A percentile compares a stretch with the other conserved stretches of the same genome.
Evolutionary conservation across 805 yeast species (phyloP).

Genomic region (Kodamaea nitidulidarum): DNA sequence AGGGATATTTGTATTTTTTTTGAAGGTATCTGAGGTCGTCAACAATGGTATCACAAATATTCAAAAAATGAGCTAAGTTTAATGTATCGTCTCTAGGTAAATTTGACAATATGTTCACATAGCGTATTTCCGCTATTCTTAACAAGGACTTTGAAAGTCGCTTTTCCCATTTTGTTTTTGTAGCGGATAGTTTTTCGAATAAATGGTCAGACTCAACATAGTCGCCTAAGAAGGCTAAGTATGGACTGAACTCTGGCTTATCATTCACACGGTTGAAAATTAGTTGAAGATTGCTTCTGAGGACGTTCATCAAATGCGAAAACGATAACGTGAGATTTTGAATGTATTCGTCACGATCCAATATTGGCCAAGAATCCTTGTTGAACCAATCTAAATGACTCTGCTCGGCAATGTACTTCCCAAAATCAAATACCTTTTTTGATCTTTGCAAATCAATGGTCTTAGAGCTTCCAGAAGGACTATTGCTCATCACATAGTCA

Average conservation of each 20-base stretch:
- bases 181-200: conserved; percentile 30
- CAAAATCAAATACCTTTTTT: conserved; percentile 23
- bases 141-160: conserved; percentile 32
- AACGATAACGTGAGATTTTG: conserved; percentile 43
- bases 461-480: conserved; percentile 20
- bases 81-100: conserved; percentile 60
- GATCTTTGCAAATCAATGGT: conserved; percentile 26
- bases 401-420: conserved; percentile 30
- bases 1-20: conserved; percentile 55
- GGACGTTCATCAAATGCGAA: conserved; percentile 41
- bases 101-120: conserved; percentile 35
- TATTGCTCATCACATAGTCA: conserved; percentile 17
- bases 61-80: conserved; percentile 51
- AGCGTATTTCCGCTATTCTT: conserved; percentile 34
- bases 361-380: conserved; percentile 28
- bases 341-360: conserved; percentile 51
- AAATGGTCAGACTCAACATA: conserved; percentile 47
- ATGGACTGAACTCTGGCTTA: conserved; percentile 59
- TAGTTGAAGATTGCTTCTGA: conserved; percentile 40
- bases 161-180: conserved; percentile 46
- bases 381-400: conserved; percentile 28
- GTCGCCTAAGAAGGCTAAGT: conserved; percentile 46
- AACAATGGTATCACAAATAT: conserved; percentile 52
- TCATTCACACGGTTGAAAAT: conserved; percentile 34
- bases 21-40: conserved; percentile 48